Conservation (phyloP, 257 asterid genomes). For the Jacaranda mimosifolia region DNA sequence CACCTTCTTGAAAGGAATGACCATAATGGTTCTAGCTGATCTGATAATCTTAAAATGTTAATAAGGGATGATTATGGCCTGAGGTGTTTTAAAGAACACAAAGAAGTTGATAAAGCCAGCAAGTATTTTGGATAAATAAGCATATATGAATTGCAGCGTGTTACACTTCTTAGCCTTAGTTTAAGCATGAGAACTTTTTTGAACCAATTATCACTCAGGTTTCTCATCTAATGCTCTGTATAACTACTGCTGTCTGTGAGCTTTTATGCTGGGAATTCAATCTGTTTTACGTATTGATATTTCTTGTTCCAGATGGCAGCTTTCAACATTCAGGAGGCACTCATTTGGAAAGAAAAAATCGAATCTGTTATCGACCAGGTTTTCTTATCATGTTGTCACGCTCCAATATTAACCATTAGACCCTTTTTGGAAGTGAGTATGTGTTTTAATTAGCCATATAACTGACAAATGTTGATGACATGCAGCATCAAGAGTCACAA, state of each 20-base stretch:
- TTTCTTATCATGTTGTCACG: slow-evolving; percentile 32
- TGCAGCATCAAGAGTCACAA: slow-evolving; percentile 97
- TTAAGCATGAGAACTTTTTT: slow-evolving; percentile 25
- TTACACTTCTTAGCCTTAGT: background rate
- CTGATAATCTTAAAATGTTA: slow-evolving; percentile 30
- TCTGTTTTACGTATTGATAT: slow-evolving; percentile 32
- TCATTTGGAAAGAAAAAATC: slow-evolving; percentile 96
- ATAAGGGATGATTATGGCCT: slow-evolving; percentile 15
- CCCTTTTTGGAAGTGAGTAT: slow-evolving; percentile 26
- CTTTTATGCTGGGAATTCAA: slow-evolving; percentile 28
- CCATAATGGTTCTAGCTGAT: slow-evolving; percentile 28
- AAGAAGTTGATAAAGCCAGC: slow-evolving; percentile 28
- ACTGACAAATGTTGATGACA: slow-evolving; percentile 40
- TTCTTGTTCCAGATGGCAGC: slow-evolving; percentile 92
- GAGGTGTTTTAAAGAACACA: background rate
- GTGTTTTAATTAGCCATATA: slow-evolving; percentile 38
- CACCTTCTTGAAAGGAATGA: background rate
- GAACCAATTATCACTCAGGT: slow-evolving; percentile 4
- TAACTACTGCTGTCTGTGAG: slow-evolving; percentile 21
- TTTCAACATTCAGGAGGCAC: slow-evolving; percentile 98
- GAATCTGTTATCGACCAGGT: slow-evolving; percentile 98
- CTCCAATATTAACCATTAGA: slow-evolving; percentile 15
- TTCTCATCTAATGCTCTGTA: slow-evolving; percentile 13
- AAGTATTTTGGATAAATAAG: slow-evolving; percentile 23
- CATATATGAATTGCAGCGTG: slow-evolving; percentile 11